phyloP scores from a whole-genome alignment of 2,329 filamentous ascomycete genomes.

The Diaporthe citriasiana region DNA sequence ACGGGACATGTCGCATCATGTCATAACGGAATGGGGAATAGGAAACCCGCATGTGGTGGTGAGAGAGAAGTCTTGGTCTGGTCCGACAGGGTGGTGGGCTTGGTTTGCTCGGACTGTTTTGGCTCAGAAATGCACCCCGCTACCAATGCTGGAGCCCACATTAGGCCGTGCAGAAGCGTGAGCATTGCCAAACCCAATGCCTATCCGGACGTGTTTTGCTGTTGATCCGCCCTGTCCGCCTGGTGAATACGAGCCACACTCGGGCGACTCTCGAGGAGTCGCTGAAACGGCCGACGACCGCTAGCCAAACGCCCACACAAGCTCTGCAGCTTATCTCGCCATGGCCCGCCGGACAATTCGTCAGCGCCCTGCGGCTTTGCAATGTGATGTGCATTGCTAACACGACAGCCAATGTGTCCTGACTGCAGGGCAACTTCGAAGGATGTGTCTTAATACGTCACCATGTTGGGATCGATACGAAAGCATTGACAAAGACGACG shows the following conservation, averaged over 20 bases:
- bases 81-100: conserved; percentile 6
- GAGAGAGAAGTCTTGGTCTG: not conserved
- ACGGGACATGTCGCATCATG: not conserved
- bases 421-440: not conserved
- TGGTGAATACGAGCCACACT: conserved; percentile 40
- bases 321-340: conserved; percentile 22
- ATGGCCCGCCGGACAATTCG: conserved; percentile 15
- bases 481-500: conserved; percentile 6
- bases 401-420: not conserved
- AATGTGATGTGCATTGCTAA: conserved; percentile 13
- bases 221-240: not conserved
- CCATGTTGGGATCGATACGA: conserved; percentile 5
- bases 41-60: not conserved
- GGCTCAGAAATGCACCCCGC: not conserved
- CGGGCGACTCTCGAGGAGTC: not conserved
- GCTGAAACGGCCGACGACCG: conserved; percentile 27
- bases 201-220: conserved; percentile 22
- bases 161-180: conserved; percentile 41
- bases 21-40: not conserved
- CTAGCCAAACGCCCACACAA: conserved; percentile 11
- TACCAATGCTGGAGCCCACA: conserved; percentile 1
- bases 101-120: conserved; percentile 34
- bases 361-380: conserved; percentile 25
- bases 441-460: conserved; percentile 24
- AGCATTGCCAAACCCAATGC: conserved; percentile 6